Percentiles rank a stretch among this genome's conserved stretches.
These are phyloP conservation scores for Cyanidioschyzon merolae DNA, from an alignment of 23 red algal species.

Conservation along the genomic window DNA sequence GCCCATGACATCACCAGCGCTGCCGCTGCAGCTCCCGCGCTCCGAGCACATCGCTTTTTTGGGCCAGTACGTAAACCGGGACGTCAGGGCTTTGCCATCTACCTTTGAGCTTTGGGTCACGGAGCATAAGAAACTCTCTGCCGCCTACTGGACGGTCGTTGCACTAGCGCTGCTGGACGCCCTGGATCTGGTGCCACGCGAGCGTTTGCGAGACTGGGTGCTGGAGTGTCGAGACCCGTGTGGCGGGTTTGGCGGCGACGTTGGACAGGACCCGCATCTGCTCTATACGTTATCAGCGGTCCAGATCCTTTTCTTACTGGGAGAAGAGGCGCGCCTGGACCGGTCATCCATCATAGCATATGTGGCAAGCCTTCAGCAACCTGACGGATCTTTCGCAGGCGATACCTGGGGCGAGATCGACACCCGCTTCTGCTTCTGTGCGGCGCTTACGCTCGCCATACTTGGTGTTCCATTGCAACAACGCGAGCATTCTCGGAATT, in stretches of 20 bases:
- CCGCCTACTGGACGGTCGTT: slow-evolving; percentile 81
- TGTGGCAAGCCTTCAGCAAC: slow-evolving; percentile 46
- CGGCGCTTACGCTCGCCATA: slow-evolving; percentile 38
- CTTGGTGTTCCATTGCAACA: slow-evolving; percentile 1
- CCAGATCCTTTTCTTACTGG: slow-evolving; percentile 61
- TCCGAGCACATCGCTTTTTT: background rate
- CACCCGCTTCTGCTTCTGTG: slow-evolving; percentile 80
- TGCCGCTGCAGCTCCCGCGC: background rate
- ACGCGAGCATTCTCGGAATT: background rate
- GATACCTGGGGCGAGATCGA: slow-evolving; percentile 84
- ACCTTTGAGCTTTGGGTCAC: slow-evolving; percentile 37
- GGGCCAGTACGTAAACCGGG: background rate
- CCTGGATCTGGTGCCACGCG: slow-evolving; percentile 32
- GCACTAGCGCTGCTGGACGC: slow-evolving; percentile 47
- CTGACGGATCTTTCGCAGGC: slow-evolving; percentile 81
- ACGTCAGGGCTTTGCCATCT: background rate
- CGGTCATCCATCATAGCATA: slow-evolving; percentile 12
- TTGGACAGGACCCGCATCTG: slow-evolving; percentile 73
- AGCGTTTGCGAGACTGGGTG: slow-evolving; percentile 39
- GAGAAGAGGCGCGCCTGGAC: slow-evolving; percentile 36
- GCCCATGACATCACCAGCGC: background rate
- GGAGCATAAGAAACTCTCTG: slow-evolving; percentile 67
- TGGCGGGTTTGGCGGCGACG: slow-evolving; percentile 77
- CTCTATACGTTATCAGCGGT: slow-evolving; percentile 75
- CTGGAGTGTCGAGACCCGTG: slow-evolving; percentile 23